Evolutionary conservation across 345 rosid species (phyloP).

Genomic region (Populus nigra): DNA sequence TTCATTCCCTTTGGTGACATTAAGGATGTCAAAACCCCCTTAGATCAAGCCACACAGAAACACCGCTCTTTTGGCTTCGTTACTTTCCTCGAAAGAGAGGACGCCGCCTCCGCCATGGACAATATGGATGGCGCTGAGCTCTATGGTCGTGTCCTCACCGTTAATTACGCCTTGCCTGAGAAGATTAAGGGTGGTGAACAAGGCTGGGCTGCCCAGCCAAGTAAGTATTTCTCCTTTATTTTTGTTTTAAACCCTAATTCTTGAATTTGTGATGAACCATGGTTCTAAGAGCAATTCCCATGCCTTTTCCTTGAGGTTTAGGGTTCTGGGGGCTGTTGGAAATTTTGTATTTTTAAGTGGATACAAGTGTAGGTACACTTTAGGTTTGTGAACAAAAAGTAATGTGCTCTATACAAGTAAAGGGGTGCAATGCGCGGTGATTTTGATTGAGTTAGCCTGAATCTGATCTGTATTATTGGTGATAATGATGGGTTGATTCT

Average conservation of each 20-base stretch:
- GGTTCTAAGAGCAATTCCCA: not conserved
- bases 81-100: conserved; percentile 86
- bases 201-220: conserved; percentile 99
- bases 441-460: too few species aligned
- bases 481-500: not conserved
- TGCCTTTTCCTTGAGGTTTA: not conserved
- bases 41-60: conserved; percentile 97
- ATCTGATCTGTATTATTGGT: too few species aligned
- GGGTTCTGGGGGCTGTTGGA: not conserved
- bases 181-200: conserved; percentile 96
- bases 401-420: not conserved
- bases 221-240: conserved; percentile 39
- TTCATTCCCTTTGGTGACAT: conserved; percentile 98
- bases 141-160: conserved; percentile 96
- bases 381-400: too few species aligned
- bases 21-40: conserved; percentile 93
- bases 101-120: conserved; percentile 90
- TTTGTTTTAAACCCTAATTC: not conserved
- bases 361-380: not conserved
- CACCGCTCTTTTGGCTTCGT: conserved; percentile 98
- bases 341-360: not conserved
- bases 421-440: not conserved
- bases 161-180: conserved; percentile 95
- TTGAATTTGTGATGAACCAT: not conserved
- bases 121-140: conserved; percentile 99